Conservation (phyloP, 2,329 filamentous ascomycete genomes). For the Seiridium cupressi region DNA sequence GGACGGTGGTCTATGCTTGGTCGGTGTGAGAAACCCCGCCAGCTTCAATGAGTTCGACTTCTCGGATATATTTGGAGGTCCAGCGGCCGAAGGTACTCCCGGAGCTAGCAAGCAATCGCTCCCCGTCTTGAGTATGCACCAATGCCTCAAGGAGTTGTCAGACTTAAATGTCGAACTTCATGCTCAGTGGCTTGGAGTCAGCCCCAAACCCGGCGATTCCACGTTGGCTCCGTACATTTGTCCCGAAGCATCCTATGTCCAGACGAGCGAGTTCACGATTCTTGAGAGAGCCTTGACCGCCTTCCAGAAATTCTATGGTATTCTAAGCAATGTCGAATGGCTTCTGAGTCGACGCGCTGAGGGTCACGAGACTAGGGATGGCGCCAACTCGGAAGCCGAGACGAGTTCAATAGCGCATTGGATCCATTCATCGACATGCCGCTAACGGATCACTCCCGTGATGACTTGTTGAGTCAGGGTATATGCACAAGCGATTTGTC, state of each 20-base stretch:
- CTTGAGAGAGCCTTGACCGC: neutral
- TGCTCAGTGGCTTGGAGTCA: slow-evolving; percentile 4
- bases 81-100: neutral
- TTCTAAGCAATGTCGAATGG: neutral
- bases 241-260: neutral
- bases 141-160: slow-evolving; percentile 17
- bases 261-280: neutral
- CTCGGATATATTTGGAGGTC: neutral
- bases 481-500: too few species aligned
- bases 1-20: too few species aligned
- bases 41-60: neutral
- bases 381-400: neutral
- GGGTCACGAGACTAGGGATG: neutral
- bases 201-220: neutral
- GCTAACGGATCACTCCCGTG: neutral
- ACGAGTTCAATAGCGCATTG: neutral
- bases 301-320: neutral
- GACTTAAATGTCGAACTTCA: slow-evolving; percentile 17
- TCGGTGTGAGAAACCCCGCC: too few species aligned
- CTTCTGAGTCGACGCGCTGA: neutral
- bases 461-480: neutral
- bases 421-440: neutral
- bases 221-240: neutral
- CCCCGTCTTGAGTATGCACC: slow-evolving; percentile 11
- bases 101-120: neutral